These are phyloP conservation scores for Sisymbrium irio DNA, from an alignment of 345 rosid genomes.

Conservation along the genomic window DNA sequence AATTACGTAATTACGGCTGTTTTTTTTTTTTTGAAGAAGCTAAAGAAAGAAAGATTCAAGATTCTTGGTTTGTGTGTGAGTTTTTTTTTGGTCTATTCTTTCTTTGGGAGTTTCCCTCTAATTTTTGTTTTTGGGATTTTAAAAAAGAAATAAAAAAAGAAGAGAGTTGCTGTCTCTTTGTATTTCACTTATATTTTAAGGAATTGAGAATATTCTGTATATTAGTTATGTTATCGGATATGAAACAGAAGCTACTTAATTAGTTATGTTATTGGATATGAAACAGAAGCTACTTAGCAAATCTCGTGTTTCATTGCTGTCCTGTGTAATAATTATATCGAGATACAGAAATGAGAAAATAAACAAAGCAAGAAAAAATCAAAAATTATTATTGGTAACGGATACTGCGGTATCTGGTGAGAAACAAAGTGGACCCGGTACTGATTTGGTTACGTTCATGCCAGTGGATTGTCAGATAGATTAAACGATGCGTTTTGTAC, in stretches of 20 bases:
- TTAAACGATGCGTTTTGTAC: constrained; percentile 21
- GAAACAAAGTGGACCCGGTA: constrained; percentile 19
- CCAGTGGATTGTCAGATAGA: constrained; percentile 21
- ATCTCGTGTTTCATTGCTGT: background rate
- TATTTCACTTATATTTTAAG: constrained; percentile 7
- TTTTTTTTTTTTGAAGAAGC: background rate
- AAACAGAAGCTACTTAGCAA: no score
- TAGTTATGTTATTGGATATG: no score
- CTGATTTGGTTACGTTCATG: constrained; percentile 20
- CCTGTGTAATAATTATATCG: background rate
- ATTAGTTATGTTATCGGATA: background rate
- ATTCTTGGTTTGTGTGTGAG: constrained; percentile 3
- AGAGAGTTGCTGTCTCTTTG: background rate
- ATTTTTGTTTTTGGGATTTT: background rate
- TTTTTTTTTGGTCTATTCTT: background rate
- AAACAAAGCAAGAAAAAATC: background rate
- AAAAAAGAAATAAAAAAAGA: background rate
- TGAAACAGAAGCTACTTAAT: no score
- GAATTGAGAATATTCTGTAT: constrained; percentile 3
- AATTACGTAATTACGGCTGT: background rate
- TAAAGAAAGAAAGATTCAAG: background rate
- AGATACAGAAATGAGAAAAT: background rate
- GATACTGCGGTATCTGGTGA: constrained; percentile 13
- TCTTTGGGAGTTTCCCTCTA: constrained; percentile 4
- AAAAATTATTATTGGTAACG: background rate